phyloP scores from a whole-genome alignment of 192 early-diverging fungal genomes.

The Podochytrium sp. region DNA sequence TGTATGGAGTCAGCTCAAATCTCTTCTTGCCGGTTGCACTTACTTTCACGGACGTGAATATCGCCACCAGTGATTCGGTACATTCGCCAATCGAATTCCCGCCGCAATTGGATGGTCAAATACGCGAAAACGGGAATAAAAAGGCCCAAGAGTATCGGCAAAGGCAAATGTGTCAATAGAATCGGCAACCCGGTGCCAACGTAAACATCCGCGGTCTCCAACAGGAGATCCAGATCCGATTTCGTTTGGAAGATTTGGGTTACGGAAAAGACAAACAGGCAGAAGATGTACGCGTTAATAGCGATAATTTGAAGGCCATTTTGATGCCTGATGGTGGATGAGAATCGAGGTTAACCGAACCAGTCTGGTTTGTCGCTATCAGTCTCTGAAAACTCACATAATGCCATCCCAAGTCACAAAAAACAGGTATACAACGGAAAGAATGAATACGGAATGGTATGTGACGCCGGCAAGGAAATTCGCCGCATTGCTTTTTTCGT shows the following conservation, averaged over 20 bases:
- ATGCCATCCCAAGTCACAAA: slow-evolving; percentile 17
- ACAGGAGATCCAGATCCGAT: background rate
- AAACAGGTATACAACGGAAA: background rate
- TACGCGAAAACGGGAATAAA: slow-evolving; percentile 19
- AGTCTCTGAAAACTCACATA: too few species aligned
- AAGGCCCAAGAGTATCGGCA: background rate
- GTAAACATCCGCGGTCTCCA: background rate
- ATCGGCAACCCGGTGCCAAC: background rate
- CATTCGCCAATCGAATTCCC: slow-evolving; percentile 3
- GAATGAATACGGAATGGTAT: slow-evolving; percentile 7
- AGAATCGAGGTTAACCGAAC: too few species aligned
- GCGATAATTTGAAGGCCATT: slow-evolving; percentile 9
- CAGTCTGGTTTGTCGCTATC: too few species aligned
- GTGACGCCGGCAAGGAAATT: background rate
- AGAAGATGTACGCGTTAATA: slow-evolving; percentile 8
- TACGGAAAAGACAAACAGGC: slow-evolving; percentile 12
- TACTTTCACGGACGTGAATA: background rate
- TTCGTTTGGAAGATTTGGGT: slow-evolving; percentile 14
- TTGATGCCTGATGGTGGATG: slow-evolving; percentile 2
- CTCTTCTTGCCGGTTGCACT: background rate
- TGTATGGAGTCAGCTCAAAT: background rate
- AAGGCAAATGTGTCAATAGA: background rate
- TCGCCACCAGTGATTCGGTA: slow-evolving; percentile 8
- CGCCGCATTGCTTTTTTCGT: background rate
- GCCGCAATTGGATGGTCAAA: background rate